These are phyloP conservation scores for Pythium grandisporangium DNA, from an alignment of 352 stramenopile genomes.

Conservation along the genomic window DNA sequence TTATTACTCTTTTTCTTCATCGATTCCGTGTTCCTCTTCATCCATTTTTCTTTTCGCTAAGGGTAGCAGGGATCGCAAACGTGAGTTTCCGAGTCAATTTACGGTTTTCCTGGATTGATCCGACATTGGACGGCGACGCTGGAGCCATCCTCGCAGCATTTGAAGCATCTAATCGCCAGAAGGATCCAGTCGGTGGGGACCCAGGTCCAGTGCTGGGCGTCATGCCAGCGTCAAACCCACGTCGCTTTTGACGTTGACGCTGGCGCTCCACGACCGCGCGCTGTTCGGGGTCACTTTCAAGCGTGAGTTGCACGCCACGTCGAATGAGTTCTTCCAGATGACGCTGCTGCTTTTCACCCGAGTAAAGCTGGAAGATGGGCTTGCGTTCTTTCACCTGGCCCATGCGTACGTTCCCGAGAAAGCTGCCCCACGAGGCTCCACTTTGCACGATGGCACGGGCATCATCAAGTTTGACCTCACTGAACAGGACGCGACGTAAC, in stretches of 20 bases:
- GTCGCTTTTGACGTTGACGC: slow-evolving; percentile 18
- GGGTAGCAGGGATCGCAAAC: slow-evolving; percentile 15
- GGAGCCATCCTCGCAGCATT: background rate
- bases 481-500: background rate
- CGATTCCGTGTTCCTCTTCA: background rate
- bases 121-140: background rate
- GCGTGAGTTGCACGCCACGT: slow-evolving; percentile 50
- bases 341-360: slow-evolving; percentile 12
- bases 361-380: slow-evolving; percentile 46
- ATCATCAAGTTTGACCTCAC: slow-evolving; percentile 52
- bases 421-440: slow-evolving; percentile 22
- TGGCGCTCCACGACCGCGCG: slow-evolving; percentile 36
- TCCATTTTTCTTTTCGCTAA: slow-evolving; percentile 10
- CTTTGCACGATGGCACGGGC: slow-evolving; percentile 66
- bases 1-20: too few relatives aligned
- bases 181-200: background rate
- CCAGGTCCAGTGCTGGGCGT: background rate
- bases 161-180: slow-evolving; percentile 14
- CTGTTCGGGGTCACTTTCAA: slow-evolving; percentile 58
- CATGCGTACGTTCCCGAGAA: slow-evolving; percentile 12
- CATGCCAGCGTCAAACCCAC: slow-evolving; percentile 10
- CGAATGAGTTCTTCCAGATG: slow-evolving; percentile 53
- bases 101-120: too few relatives aligned
- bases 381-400: slow-evolving; percentile 5
- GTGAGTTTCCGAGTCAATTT: slow-evolving; percentile 15